Base-by-base conservation (phyloP, 2,329 filamentous ascomycete species). In the Mycosphaerella sp. region DNA sequence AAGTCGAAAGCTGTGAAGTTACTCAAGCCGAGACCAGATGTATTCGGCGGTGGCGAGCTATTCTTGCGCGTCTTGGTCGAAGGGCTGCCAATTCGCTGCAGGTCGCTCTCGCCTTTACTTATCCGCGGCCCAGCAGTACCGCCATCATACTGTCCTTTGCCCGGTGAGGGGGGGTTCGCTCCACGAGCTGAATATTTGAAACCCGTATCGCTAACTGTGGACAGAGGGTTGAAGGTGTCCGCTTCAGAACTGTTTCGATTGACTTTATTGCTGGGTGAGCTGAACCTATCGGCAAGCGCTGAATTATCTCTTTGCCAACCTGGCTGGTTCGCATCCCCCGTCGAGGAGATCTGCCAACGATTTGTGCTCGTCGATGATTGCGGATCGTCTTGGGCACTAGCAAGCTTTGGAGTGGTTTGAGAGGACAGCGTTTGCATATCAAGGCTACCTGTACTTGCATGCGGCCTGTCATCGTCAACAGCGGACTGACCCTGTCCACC, bases 1-100 rank as follows among this genome's bases (percentile, higher is more conserved):
- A 61, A 61, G 23, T 58, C 48, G 36, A 61, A 58, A 10, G 49
- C 55, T 6, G 53, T 29, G 14, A 59, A 59, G 45, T 48, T 57
- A 46, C 51, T 57, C 38, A 59, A 41, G 12, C 59, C 58, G 7
- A 61, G 49, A 17, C 48, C 59, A 11, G 49, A 53, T 11, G 52
- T 34, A 9, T 39, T 41, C n/a, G 53, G 50, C 14, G 41, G 42
- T 10, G 47, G 34, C 31, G 47, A 52, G 41, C 40, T 46, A 44
- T 21, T 45, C 48, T 50, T 53, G 26, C 26, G 26, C 12, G n/a
- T 9, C n/a, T 17, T 17, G 42, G 21, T 29, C 11, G 40, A 9
- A 42, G 42, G 17, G 31, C 21, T 23, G 21, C 9, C 31, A 48
- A 11, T 43, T 10, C 14, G 40, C 29, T 32, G 39, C 45, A 42